Percentiles rank a stretch among this genome's conserved stretches.
phyloP scores from a whole-genome alignment of 805 yeast species.

The Cyberlindnera mississippiensis region DNA sequence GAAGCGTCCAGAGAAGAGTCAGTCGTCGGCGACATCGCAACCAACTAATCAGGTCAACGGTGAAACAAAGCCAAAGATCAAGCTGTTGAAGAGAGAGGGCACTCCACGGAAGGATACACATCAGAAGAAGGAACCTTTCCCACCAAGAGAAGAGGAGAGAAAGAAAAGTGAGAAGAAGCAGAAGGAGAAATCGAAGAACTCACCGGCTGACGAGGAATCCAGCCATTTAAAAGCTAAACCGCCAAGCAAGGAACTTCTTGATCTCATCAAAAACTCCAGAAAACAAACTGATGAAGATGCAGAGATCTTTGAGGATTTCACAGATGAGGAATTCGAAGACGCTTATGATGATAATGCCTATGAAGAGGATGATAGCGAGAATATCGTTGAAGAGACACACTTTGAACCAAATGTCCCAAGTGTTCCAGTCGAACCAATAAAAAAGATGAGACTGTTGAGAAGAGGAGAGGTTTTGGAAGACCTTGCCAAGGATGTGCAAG shows the following conservation, averaged over 20 bases:
- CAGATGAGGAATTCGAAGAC: conserved; percentile 26
- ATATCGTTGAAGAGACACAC: not conserved
- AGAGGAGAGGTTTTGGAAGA: conserved; percentile 31
- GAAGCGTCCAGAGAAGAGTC: conserved; percentile 5
- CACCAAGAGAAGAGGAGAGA: not conserved
- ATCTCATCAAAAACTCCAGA: conserved; percentile 19
- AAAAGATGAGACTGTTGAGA: conserved; percentile 21
- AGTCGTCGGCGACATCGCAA: not conserved
- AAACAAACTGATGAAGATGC: conserved; percentile 13
- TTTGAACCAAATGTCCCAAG: conserved; percentile 7
- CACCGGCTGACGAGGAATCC: not conserved
- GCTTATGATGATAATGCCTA: conserved; percentile 21
- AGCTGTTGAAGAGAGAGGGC: conserved; percentile 22
- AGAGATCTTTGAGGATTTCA: conserved; percentile 24
- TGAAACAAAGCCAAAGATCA: conserved; percentile 20
- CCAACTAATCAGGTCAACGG: not conserved
- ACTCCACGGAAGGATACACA: conserved; percentile 1
- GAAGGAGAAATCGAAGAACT: not conserved
- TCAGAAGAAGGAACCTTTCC: conserved; percentile 1
- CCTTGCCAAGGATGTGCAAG: conserved; percentile 8
- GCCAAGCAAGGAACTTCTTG: conserved; percentile 24
- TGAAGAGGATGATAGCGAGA: conserved; percentile 1
- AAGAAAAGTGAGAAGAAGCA: not conserved
- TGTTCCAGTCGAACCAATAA: not conserved
- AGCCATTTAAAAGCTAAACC: conserved; percentile 6